phyloP scores from a whole-genome alignment of 306 rosid species.

The Senna tora region DNA sequence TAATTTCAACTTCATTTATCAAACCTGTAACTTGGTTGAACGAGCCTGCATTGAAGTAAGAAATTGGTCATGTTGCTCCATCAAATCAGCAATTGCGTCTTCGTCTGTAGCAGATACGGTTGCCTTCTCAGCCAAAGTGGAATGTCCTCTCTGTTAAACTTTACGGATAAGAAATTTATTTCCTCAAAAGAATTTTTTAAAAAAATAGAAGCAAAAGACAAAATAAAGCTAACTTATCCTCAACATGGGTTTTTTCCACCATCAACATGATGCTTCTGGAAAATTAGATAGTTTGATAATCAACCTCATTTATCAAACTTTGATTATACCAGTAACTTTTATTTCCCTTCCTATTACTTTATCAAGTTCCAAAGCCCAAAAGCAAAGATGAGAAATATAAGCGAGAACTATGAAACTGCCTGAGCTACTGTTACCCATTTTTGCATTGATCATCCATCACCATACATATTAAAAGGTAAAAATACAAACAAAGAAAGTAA shows the following conservation, averaged over 20 bases:
- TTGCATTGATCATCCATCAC: constrained; percentile 23
- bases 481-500: constrained; percentile 27
- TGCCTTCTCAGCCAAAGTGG: constrained; percentile 71
- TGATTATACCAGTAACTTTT: too few relatives aligned
- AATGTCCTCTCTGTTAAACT: constrained; percentile 77
- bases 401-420: neutral
- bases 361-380: too few relatives aligned
- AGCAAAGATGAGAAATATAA: too few relatives aligned
- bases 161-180: constrained; percentile 33
- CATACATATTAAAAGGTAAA: constrained; percentile 29
- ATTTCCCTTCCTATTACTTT: too few relatives aligned
- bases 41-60: constrained; percentile 90
- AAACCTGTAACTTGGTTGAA: constrained; percentile 87
- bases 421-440: neutral
- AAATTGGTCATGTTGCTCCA: constrained; percentile 85
- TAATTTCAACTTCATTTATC: constrained; percentile 26
- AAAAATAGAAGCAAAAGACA: constrained; percentile 2
- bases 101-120: constrained; percentile 80
- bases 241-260: too few relatives aligned
- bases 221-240: constrained; percentile 2
- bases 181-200: constrained; percentile 33
- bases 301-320: too few relatives aligned
- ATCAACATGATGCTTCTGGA: too few relatives aligned
- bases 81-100: constrained; percentile 76
- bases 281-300: too few relatives aligned